Evolutionary conservation across 805 yeast species (phyloP).

Genomic region (Wickerhamiella allomyrinae): DNA sequence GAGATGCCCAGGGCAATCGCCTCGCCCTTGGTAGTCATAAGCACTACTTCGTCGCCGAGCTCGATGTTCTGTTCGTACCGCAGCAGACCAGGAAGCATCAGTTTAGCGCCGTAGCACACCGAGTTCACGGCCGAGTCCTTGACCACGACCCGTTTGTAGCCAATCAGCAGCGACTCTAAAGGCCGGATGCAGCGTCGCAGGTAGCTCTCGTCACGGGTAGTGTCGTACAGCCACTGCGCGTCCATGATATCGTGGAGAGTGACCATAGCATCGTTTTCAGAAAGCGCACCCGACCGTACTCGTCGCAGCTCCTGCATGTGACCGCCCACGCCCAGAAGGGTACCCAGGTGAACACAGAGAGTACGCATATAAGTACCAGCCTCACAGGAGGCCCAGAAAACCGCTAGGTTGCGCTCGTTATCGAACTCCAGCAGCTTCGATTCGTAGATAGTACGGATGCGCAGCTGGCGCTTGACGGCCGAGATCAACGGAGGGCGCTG

Average conservation of each 20-base stretch:
- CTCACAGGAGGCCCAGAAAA: conserved; percentile 99
- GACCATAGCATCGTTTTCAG: conserved; percentile 81
- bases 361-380: conserved; percentile 99
- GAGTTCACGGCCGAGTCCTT: conserved; percentile 93
- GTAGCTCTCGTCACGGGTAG: conserved; percentile 92
- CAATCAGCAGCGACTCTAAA: conserved; percentile 80
- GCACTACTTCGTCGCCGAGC: conserved; percentile 91
- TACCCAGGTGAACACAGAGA: conserved; percentile 95
- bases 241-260: conserved; percentile 95
- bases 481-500: conserved; percentile 99
- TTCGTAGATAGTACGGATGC: conserved; percentile 96
- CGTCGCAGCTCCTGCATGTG: conserved; percentile 99
- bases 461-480: conserved; percentile 96
- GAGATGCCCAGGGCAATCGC: conserved; percentile 98
- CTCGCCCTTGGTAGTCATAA: conserved; percentile 98
- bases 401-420: conserved; percentile 91
- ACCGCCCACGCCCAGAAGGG: conserved; percentile 97
- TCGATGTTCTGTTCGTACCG: conserved; percentile 97
- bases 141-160: conserved; percentile 94
- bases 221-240: conserved; percentile 96
- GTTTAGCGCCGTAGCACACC: conserved; percentile 96
- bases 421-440: conserved; percentile 92
- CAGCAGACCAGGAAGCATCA: conserved; percentile 96
- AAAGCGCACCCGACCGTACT: conserved; percentile 93
- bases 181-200: conserved; percentile 90